Base-by-base conservation (phyloP, 305 asterid genomes). In the Fraxinus paxiana region DNA sequence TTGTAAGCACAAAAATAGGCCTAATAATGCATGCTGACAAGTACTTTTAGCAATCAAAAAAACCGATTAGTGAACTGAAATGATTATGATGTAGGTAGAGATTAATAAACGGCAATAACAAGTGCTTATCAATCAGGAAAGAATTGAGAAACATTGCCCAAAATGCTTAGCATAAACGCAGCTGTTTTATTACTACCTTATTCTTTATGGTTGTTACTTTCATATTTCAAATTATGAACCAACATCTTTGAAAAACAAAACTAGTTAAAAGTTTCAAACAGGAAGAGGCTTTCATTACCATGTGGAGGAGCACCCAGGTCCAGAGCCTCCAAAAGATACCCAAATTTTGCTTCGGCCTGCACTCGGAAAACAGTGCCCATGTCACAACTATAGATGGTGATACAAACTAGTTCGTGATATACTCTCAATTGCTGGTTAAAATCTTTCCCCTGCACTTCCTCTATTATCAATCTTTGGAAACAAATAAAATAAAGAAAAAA, bases 291-390 rank as follows among this genome's bases (percentile, higher is more conserved):
- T 73, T 15, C 20, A 76, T 37, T 92, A 95, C 99, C 99, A 76
- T 96, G 98, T 31, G 99, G 99, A 85, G 99, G 99, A 81, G 99
- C 99, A 83, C 99, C 98, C 97, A 92, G 88, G 89, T 94, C 98
- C 82, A 96, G 85, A 86, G 99, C 99, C 89, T 94, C 99, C 90
- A 96, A 85, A 59, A 96, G 95, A 87, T 96, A 94, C 46, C 98
- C 97, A 86, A 96, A 96, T 88, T 96, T 94, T 1, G 92, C 93
- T 78, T 96, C 97, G 78, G 98, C 98, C 98, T 96, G 90, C 87
- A 79, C 10, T 34, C 24, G 12, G 73, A 30, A 78, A 84, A 69
- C 74, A 69, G 41, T 13, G 15, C 15, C n/a, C 74, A 69, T 5
- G 9, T 69, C 41, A 65, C 34, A 10, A 67, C 74, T 28, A 69